Conservation (phyloP, 2,329 filamentous ascomycete species). For the Amauroascus verrucosus region DNA sequence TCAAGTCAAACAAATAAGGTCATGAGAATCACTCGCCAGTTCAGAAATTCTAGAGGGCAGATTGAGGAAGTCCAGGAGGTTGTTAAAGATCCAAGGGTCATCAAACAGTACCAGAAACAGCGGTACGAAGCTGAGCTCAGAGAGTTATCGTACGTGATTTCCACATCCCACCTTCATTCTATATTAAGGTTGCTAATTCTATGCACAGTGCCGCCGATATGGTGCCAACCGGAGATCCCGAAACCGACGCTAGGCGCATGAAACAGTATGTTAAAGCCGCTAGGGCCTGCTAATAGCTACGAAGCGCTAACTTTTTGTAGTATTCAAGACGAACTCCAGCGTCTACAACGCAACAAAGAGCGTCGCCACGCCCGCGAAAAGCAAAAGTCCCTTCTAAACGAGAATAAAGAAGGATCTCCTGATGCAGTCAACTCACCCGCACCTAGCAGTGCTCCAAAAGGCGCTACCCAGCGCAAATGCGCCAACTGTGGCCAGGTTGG, state of each 20-base stretch:
- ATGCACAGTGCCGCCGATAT: conserved; percentile 45
- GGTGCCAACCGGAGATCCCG: conserved; percentile 55
- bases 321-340: conserved; percentile 63
- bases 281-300: conserved; percentile 3
- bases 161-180: not conserved
- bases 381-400: conserved; percentile 55
- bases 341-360: conserved; percentile 84
- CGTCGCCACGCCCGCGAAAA: conserved; percentile 83
- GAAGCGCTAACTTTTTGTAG: conserved; percentile 34
- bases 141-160: conserved; percentile 57
- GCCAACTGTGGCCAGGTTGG: conserved; percentile 94
- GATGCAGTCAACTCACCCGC: conserved; percentile 37
- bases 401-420: conserved; percentile 34
- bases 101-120: conserved; percentile 75
- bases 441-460: conserved; percentile 44
- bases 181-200: conserved; percentile 18
- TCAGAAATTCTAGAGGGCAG: conserved; percentile 54
- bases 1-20: conserved; percentile 59
- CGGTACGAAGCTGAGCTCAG: conserved; percentile 61
- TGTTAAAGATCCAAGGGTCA: conserved; percentile 73
- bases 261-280: conserved; percentile 40
- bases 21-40: conserved; percentile 62
- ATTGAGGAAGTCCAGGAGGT: conserved; percentile 49
- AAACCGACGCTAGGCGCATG: conserved; percentile 53
- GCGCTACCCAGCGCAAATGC: conserved; percentile 67